Conservation (phyloP, 1,139 yeast species). For the Saccharomycopsis phalli region DNA sequence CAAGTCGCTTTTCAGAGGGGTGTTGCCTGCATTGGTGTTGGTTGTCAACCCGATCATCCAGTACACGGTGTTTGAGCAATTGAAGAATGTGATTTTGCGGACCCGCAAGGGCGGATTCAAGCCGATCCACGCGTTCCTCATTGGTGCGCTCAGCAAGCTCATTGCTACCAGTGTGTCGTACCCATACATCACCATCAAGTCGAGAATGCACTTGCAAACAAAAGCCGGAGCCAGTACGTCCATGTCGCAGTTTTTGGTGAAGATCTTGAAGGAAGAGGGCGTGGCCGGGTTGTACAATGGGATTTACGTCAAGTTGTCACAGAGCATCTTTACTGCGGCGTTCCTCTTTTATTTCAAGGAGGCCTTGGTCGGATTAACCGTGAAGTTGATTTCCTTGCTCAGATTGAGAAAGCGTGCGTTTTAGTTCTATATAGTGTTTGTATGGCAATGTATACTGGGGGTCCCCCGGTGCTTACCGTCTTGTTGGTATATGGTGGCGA, state of each 20-base stretch:
- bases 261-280: slow-evolving; percentile 50
- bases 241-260: slow-evolving; percentile 12
- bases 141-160: slow-evolving; percentile 87
- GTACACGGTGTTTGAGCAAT: slow-evolving; percentile 84
- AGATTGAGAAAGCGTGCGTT: slow-evolving; percentile 31
- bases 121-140: slow-evolving; percentile 66
- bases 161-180: slow-evolving; percentile 81
- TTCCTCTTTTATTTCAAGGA: slow-evolving; percentile 88
- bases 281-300: slow-evolving; percentile 70
- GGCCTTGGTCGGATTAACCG: slow-evolving; percentile 43
- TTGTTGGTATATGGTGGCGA: no score
- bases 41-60: slow-evolving; percentile 87
- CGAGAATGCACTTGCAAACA: slow-evolving; percentile 73
- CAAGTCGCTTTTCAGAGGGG: slow-evolving; percentile 68
- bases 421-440: no score
- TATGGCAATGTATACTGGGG: no score
- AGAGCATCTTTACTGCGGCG: slow-evolving; percentile 82
- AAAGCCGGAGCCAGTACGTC: slow-evolving; percentile 26
- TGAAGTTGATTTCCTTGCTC: slow-evolving; percentile 39
- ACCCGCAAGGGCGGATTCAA: slow-evolving; percentile 36
- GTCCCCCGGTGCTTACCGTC: no score
- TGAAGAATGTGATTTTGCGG: slow-evolving; percentile 57
- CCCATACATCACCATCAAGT: slow-evolving; percentile 83
- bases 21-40: slow-evolving; percentile 76
- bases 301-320: slow-evolving; percentile 66